Base-by-base conservation (phyloP, 2,329 filamentous ascomycete species). In the Hirsutella minnesotensis region DNA sequence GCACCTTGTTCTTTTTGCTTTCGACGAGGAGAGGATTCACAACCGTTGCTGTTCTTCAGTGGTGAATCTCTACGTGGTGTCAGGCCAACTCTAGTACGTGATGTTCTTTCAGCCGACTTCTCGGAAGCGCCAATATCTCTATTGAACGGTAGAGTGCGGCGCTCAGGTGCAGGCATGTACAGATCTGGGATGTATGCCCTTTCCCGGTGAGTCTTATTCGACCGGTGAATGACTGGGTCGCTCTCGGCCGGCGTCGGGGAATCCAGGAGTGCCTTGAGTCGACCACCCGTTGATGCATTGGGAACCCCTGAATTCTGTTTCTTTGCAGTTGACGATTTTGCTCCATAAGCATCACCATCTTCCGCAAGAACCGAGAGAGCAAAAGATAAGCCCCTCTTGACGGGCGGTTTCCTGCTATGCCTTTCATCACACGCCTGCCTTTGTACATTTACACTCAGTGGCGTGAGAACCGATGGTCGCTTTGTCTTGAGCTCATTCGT, bases 351-450 rank as follows among this genome's bases (percentile, higher is more conserved):
- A 47, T 45, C 65, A 2, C 70, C 70, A 49, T 76, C 72, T 46
- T 77, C 73, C 2, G 71, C 64, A 29, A 77, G 49, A 7, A 52
- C 54, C 21, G 61, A 60, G 47, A 75, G 64, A 7, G 61, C 63
- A n/a, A 56, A 54, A 9, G 51, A 55, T 9, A 64, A 43, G 13
- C 53, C 52, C 42, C 53, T 51, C 43, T 50, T 53, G 47, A 41
- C 38, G 39, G 38, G 46, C 16, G 40, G 41, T 2, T 41, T 22
- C 3, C 47, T 41, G 48, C 47, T 24, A 51, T 48, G 58, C 20
- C 54, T 51, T 13, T 44, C 47, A 7, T 42, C 49, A 7, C 53
- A 50, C 37, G 52, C 53, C 3, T 47, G 20, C 2, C 47, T 42
- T 39, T 56, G 55, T 34, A 50, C 49, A 42, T 67, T 67, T 19